A percentile compares a stretch with the other conserved stretches of the same genome.
Conservation (phyloP, 495 filamentous ascomycete species). For the Antarctomyces pellizariae region DNA sequence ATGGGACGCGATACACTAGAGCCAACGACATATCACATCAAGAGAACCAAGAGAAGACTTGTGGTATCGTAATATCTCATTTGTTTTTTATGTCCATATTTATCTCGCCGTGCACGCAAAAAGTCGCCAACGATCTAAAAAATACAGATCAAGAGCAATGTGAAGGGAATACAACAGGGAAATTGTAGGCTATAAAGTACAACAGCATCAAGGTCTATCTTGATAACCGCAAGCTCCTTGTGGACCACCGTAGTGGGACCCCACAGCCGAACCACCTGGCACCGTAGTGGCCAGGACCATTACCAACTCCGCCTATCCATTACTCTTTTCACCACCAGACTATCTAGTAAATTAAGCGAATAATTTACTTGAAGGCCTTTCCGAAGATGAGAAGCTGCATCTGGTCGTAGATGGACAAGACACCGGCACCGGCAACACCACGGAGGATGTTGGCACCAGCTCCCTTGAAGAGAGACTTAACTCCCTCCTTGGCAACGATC, state of each 20-base stretch:
- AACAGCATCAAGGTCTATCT: conserved; percentile 20
- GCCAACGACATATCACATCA: no score
- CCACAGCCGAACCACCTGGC: conserved; percentile 13
- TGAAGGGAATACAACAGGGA: conserved; percentile 28
- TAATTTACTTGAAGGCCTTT: conserved; percentile 91
- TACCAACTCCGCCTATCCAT: conserved; percentile 8
- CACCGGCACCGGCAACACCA: conserved; percentile 99
- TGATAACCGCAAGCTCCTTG: conserved; percentile 17
- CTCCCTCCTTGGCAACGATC: conserved; percentile 93
- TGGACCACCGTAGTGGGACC: conserved; percentile 22
- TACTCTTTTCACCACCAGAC: no score
- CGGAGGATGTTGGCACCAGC: conserved; percentile 99
- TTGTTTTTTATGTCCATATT: no score
- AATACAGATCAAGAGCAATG: no score
- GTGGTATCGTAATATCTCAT: no score
- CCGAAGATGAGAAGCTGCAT: conserved; percentile 96
- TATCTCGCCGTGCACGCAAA: no score
- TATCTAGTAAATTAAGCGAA: conserved; percentile 12
- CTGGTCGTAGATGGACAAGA: conserved; percentile 99
- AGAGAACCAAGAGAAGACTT: no score
- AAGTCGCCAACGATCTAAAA: no score
- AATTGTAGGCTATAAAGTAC: conserved; percentile 38
- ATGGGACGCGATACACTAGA: no score
- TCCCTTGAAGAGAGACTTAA: conserved; percentile 99
- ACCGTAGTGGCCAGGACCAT: conserved; percentile 14